Conservation (phyloP, 2,329 filamentous ascomycete species). For the Botrytis fabae region DNA sequence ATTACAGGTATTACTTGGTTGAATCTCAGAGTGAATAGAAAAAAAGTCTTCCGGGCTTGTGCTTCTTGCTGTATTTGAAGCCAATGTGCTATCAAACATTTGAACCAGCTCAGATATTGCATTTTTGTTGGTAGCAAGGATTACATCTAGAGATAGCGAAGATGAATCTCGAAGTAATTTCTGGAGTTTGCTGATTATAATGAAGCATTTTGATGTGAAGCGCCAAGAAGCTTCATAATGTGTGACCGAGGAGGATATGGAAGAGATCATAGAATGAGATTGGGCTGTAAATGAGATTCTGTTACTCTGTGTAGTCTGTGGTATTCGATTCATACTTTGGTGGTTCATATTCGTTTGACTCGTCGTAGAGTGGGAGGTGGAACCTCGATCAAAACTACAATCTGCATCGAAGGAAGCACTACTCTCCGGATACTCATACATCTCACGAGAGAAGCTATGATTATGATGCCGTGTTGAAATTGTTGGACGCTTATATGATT, state of each 20-base stretch:
- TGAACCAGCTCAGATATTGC: conserved; percentile 9
- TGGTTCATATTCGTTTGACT: background rate
- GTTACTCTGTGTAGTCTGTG: background rate
- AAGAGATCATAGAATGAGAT: background rate
- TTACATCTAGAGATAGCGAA: conserved; percentile 13
- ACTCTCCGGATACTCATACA: background rate
- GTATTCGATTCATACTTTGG: background rate
- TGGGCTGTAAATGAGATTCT: background rate
- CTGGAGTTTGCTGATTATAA: conserved; percentile 12
- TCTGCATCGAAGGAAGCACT: background rate
- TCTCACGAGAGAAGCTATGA: background rate
- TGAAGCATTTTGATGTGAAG: conserved; percentile 7
- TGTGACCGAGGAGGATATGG: background rate
- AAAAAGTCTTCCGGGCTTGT: background rate
- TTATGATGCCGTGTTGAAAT: background rate
- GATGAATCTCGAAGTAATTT: conserved; percentile 16
- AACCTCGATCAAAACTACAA: conserved; percentile 1
- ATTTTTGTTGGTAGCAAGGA: conserved; percentile 16
- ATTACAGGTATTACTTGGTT: background rate
- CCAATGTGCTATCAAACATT: background rate
- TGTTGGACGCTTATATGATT: background rate
- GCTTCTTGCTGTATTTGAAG: background rate
- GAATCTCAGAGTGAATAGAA: background rate
- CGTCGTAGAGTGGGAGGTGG: background rate
- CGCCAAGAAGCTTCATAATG: background rate